phyloP scores from a whole-genome alignment of 495 filamentous ascomycete genomes.

The Neurospora africana region DNA sequence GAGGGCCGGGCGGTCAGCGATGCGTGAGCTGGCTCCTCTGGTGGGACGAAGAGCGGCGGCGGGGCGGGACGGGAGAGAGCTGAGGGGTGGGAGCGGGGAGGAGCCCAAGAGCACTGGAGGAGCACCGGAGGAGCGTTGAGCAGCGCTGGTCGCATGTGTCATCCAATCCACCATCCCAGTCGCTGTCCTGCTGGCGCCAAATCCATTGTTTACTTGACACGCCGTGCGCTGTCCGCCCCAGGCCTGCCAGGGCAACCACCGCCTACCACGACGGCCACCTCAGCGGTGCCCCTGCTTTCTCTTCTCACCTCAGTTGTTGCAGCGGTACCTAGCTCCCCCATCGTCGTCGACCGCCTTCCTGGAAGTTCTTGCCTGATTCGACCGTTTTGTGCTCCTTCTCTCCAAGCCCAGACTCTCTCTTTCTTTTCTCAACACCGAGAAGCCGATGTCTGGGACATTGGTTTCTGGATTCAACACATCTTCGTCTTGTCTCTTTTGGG shows the following conservation, averaged over 20 bases:
- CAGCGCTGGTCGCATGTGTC: not conserved
- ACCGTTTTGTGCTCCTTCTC: not conserved
- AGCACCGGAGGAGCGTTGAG: not conserved
- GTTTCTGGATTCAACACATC: not conserved
- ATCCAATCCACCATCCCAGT: not conserved
- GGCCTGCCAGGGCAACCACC: not conserved
- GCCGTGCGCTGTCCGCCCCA: not conserved
- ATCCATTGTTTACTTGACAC: not conserved
- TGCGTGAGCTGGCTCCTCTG: not conserved
- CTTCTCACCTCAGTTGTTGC: not conserved
- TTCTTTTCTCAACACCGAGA: not conserved
- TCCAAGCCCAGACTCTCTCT: not conserved
- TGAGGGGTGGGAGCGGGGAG: not conserved
- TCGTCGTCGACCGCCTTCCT: not conserved
- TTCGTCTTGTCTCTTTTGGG: not conserved
- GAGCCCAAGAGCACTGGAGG: not conserved
- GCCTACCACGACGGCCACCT: not conserved
- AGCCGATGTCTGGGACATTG: not conserved
- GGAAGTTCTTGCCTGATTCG: not conserved
- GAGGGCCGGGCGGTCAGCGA: not conserved
- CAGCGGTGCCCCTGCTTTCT: not conserved
- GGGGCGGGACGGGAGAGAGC: not conserved
- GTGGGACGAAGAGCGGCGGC: not conserved
- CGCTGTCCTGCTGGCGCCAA: not conserved
- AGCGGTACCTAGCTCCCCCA: not conserved